Percentiles rank a stretch among this genome's conserved stretches.
Evolutionary conservation across 2,329 filamentous ascomycete genomes (phyloP).

Genomic region (Talaromyces sp.): DNA sequence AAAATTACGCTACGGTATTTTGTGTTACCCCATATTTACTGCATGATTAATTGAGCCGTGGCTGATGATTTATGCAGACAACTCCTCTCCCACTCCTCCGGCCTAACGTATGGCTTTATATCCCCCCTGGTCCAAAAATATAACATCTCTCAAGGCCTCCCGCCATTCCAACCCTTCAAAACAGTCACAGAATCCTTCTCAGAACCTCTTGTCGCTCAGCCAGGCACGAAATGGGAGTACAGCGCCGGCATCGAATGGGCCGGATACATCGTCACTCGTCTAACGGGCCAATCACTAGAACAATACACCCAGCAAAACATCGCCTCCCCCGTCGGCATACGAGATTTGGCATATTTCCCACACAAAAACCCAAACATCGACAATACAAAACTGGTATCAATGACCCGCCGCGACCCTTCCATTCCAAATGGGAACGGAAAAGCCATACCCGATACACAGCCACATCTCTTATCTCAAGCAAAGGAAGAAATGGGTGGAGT

Average conservation of each 20-base stretch:
- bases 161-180: not conserved
- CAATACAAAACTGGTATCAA: not conserved
- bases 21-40: not conserved
- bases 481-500: slow-evolving; percentile 15
- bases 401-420: slow-evolving; percentile 1
- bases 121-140: not conserved
- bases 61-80: not conserved
- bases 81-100: slow-evolving; percentile 15
- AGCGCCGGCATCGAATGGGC: slow-evolving; percentile 13
- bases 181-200: slow-evolving; percentile 7
- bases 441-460: not conserved
- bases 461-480: not conserved
- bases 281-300: slow-evolving; percentile 11
- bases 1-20: slow-evolving; percentile 18
- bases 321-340: slow-evolving; percentile 9
- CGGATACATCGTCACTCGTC: not conserved
- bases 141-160: not conserved
- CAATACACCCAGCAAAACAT: slow-evolving; percentile 15
- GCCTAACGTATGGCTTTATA: slow-evolving; percentile 8
- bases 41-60: too few species aligned
- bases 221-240: slow-evolving; percentile 12
- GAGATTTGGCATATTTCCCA: slow-evolving; percentile 13
- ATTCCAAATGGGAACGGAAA: slow-evolving; percentile 10
- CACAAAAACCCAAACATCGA: not conserved
- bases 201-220: slow-evolving; percentile 9